Base-by-base conservation (phyloP, 495 filamentous ascomycete genomes). In the Elaphomyces granulatus region DNA sequence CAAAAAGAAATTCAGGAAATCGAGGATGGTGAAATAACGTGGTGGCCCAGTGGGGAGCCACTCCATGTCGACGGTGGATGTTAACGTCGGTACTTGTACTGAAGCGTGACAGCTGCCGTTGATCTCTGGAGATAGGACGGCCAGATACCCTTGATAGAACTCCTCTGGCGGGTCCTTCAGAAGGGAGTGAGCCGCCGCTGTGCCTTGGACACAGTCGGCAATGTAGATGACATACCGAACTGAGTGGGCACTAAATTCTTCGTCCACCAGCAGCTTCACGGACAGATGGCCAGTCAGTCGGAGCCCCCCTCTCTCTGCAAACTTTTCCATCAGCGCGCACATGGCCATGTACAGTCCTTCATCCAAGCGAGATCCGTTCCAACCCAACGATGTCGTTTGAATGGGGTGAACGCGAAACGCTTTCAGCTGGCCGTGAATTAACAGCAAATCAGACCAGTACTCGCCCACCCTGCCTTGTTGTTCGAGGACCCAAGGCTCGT, bases 211-310 rank as follows among this genome's bases (percentile, higher is more conserved):
- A 34, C 64, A 66, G 38, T 54, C 57, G 4, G 53, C 55, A 34
- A 67, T 61, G 34, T 64, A 55, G 15, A 64, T 44, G 3, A 48
- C 44, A 41, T 64, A 58, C 20, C 62, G 58, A n/a, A 67, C 57
- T 7, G 58, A 58, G 14, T 58, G 51, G 0, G 37, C 17, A 2
- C 53, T 52, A 15, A 63, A 60, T 28, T 63, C 60, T 38, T 72
- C 61, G 31, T 73, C 64, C 4, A 81, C 67, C 45, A 82, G 56
- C 32, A 87, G 70, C 43, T 77, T 70, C 34, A 87, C 72, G 4
- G 67, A 72, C 8, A 86, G 51, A 54, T 88, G 83, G 3, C 83
- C 80, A 0, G 79, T 86, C 50, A 80, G 55, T 3, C 59, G 47
- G 3, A 50, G 47, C 0, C 64, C 69, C 8, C 55, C 61, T 33